A percentile compares a stretch with the other conserved stretches of the same genome.
These are phyloP conservation scores for Phytophthora foliorum DNA, from an alignment of 352 stramenopile genomes.

Conservation along the genomic window DNA sequence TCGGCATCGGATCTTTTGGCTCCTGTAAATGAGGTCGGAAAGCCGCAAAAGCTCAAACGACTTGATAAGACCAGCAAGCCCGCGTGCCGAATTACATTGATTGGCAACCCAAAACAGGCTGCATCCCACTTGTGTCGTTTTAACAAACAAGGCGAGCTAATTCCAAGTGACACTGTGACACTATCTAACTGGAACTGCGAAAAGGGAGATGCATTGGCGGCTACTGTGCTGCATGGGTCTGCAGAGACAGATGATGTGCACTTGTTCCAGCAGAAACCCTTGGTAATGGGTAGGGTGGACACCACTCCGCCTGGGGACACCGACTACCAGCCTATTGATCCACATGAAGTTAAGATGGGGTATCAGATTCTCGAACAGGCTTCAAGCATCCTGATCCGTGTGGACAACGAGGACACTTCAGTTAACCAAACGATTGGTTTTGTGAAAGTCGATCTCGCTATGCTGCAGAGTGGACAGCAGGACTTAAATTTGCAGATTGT, in stretches of 20 bases:
- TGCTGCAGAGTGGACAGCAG: slow-evolving; percentile 44
- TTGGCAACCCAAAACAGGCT: slow-evolving; percentile 41
- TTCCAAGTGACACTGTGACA: slow-evolving; percentile 21
- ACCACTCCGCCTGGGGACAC: slow-evolving; percentile 6
- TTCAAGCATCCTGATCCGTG: slow-evolving; percentile 57
- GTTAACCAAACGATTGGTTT: slow-evolving; percentile 41
- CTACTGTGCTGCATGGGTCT: slow-evolving; percentile 28
- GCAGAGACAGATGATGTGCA: slow-evolving; percentile 24
- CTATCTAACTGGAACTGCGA: slow-evolving; percentile 28
- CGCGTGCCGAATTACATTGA: slow-evolving; percentile 56
- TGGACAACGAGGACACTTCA: slow-evolving; percentile 37
- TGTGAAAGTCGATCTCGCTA: slow-evolving; percentile 62
- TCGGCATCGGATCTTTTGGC: slow-evolving; percentile 55
- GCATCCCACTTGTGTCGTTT: slow-evolving; percentile 13
- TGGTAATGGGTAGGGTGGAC: slow-evolving; percentile 38
- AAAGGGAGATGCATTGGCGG: slow-evolving; percentile 11
- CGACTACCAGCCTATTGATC: slow-evolving; percentile 5
- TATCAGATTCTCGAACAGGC: slow-evolving; percentile 41
- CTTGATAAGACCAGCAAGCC: slow-evolving; percentile 33
- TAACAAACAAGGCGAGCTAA: slow-evolving; percentile 38
- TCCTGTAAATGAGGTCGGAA: slow-evolving; percentile 7
- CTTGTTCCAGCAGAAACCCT: slow-evolving; percentile 38
- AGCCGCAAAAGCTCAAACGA: slow-evolving; percentile 3
- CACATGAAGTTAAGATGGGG: slow-evolving; percentile 12
- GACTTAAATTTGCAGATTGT: slow-evolving; percentile 55